A percentile compares a stretch with the other conserved stretches of the same genome.
These are phyloP conservation scores for Globisporangium irregulare DNA, from an alignment of 352 stramenopile genomes.

Conservation along the genomic window DNA sequence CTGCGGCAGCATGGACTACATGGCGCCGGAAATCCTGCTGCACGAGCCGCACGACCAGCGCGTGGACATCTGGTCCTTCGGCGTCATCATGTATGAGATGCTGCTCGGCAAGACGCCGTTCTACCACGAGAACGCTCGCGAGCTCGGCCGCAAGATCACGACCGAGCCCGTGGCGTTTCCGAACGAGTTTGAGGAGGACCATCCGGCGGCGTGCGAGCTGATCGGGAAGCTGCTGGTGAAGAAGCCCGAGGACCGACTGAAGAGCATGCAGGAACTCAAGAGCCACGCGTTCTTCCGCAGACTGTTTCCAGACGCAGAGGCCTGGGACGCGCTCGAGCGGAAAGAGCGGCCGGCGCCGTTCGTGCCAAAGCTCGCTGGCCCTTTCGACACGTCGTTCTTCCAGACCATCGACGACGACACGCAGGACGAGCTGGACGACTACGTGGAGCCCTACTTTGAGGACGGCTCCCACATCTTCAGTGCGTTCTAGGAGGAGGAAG, in stretches of 20 bases:
- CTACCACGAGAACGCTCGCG: constrained; percentile 75
- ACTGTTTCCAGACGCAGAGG: constrained; percentile 27
- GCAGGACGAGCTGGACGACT: constrained; percentile 49
- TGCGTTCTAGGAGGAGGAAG: constrained; percentile 31
- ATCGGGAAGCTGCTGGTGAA: constrained; percentile 64
- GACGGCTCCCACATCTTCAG: constrained; percentile 67
- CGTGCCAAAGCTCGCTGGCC: constrained; percentile 51
- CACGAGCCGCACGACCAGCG: constrained; percentile 60
- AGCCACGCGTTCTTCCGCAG: constrained; percentile 53
- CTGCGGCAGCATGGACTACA: constrained; percentile 82
- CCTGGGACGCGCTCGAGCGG: constrained; percentile 43
- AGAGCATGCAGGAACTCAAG: constrained; percentile 52
- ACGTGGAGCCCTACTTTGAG: constrained; percentile 57
- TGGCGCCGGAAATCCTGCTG: constrained; percentile 74
- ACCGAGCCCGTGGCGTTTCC: constrained; percentile 64
- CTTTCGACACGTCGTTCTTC: constrained; percentile 76
- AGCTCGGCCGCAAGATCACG: constrained; percentile 76
- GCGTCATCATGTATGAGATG: constrained; percentile 89
- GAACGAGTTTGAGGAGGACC: constrained; percentile 55
- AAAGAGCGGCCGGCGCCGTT: constrained; percentile 55
- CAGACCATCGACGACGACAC: constrained; percentile 49
- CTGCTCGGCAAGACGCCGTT: constrained; percentile 85
- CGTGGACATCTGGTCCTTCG: constrained; percentile 79
- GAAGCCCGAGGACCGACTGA: constrained; percentile 34
- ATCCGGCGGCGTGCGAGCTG: constrained; percentile 47